phyloP scores from a whole-genome alignment of 768 basidiomycete genomes.

The Suillus spraguei region DNA sequence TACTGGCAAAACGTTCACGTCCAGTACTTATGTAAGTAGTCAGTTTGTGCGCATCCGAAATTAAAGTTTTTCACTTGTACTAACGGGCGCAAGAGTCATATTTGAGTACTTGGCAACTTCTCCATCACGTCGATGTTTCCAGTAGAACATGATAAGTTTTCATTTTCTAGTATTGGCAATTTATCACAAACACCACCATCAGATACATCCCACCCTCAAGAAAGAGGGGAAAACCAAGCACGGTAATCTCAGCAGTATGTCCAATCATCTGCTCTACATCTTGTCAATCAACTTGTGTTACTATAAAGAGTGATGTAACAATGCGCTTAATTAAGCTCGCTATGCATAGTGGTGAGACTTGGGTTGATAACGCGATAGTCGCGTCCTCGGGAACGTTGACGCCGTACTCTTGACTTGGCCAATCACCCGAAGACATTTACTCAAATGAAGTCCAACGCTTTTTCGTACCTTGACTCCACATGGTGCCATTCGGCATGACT shows the following conservation, averaged over 20 bases:
- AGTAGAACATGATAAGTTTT: no score
- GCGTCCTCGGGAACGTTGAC: not conserved
- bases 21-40: constrained; percentile 24
- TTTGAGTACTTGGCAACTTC: not conserved
- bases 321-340: no score
- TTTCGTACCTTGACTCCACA: not conserved
- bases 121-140: not conserved
- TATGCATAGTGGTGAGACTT: no score
- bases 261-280: no score
- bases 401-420: not conserved
- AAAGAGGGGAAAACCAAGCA: no score
- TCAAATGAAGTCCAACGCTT: not conserved
- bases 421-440: not conserved
- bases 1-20: constrained; percentile 46
- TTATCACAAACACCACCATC: no score
- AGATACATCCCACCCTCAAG: no score
- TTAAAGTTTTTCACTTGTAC: not conserved
- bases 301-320: no score
- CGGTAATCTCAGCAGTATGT: no score
- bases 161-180: no score
- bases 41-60: not conserved
- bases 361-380: not conserved
- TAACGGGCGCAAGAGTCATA: no score
- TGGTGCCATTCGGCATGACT: not conserved
- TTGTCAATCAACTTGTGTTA: no score